Conservation (phyloP, 805 yeast genomes). For the Kregervanrija fluxuum region DNA sequence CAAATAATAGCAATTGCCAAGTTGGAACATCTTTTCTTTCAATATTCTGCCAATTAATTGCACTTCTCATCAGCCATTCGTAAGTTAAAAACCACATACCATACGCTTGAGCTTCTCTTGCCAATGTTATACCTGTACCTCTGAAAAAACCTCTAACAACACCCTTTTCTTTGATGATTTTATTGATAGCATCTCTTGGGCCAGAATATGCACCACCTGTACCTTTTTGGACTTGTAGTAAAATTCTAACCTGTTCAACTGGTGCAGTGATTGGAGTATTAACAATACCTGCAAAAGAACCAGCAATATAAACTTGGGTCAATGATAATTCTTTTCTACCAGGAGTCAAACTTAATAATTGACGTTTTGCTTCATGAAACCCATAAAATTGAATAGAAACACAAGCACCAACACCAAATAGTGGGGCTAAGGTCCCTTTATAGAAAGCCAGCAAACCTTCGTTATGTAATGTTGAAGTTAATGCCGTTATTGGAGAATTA, state of each 20-base stretch:
- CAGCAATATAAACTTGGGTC: constrained; percentile 53
- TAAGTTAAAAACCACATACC: constrained; percentile 69
- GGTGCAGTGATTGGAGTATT: constrained; percentile 58
- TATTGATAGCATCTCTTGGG: constrained; percentile 36
- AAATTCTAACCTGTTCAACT: constrained; percentile 58
- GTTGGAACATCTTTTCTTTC: constrained; percentile 45
- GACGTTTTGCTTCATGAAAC: constrained; percentile 62
- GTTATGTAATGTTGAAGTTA: constrained; percentile 44
- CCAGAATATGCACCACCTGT: constrained; percentile 33
- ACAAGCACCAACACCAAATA: constrained; percentile 62
- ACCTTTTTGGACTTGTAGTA: constrained; percentile 43
- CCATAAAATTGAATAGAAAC: constrained; percentile 67
- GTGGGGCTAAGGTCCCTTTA: constrained; percentile 64
- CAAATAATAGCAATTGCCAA: constrained; percentile 46
- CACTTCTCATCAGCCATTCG: constrained; percentile 43
- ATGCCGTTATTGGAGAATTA: constrained; percentile 41
- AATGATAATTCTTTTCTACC: constrained; percentile 32
- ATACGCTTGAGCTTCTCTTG: constrained; percentile 64
- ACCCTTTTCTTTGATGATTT: constrained; percentile 39
- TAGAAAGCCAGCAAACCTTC: constrained; percentile 61
- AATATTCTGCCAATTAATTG: constrained; percentile 28
- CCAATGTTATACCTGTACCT: constrained; percentile 45
- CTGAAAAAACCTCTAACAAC: constrained; percentile 40
- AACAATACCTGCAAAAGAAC: constrained; percentile 61
- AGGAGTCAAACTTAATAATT: constrained; percentile 30